Evolutionary conservation across 306 rosid species (phyloP).

Genomic region (Vicia sativa): DNA sequence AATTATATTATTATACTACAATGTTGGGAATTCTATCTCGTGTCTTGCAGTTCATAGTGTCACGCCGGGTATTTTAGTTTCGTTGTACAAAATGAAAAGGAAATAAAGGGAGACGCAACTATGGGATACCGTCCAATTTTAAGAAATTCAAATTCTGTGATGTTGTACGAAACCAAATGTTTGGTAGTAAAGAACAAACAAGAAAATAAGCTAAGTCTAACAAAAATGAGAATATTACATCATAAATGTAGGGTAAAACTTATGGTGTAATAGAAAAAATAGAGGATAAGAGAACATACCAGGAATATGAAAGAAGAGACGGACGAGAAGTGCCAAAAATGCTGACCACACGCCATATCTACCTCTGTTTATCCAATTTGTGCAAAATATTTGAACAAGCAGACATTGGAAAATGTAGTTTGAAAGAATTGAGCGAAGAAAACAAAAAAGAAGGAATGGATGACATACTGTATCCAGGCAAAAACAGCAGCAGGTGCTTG

Average conservation of each 20-base stretch:
- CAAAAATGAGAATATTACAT: too few relatives aligned
- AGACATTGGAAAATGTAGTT: background rate
- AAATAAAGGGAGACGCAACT: too few relatives aligned
- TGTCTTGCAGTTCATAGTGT: too few relatives aligned
- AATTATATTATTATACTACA: slow-evolving; percentile 10
- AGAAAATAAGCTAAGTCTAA: too few relatives aligned
- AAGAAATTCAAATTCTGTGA: too few relatives aligned
- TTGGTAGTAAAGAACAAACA: too few relatives aligned
- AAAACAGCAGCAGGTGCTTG: slow-evolving; percentile 77
- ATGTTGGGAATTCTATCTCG: slow-evolving; percentile 16
- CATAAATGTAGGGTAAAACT: too few relatives aligned
- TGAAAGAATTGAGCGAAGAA: background rate
- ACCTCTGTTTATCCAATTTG: slow-evolving; percentile 65
- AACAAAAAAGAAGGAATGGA: slow-evolving; percentile 5
- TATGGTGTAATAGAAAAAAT: too few relatives aligned
- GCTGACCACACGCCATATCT: slow-evolving; percentile 87
- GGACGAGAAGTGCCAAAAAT: slow-evolving; percentile 79
- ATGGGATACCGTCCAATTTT: too few relatives aligned
- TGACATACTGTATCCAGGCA: slow-evolving; percentile 75
- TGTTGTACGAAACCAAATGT: too few relatives aligned
- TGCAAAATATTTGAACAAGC: slow-evolving; percentile 29
- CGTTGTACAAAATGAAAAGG: too few relatives aligned
- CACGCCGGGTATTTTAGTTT: too few relatives aligned
- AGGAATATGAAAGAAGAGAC: slow-evolving; percentile 72
- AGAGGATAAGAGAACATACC: slow-evolving; percentile 39